Evolutionary conservation across 805 yeast species (phyloP).

Genomic region (Sungouiella blattae): DNA sequence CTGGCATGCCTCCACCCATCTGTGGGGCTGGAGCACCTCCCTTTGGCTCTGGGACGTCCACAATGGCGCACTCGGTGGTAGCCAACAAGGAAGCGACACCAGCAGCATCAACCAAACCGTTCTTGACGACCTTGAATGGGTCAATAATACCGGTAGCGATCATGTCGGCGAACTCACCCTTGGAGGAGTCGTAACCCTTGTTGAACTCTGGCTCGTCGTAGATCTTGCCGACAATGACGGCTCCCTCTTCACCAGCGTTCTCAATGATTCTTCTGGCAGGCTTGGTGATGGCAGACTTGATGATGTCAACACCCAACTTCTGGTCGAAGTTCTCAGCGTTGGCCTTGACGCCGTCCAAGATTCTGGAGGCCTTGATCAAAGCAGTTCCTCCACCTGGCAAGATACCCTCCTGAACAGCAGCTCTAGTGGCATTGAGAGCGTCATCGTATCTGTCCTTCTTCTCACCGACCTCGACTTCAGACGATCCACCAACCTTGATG

Average conservation of each 20-base stretch:
- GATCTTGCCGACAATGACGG: conserved; percentile 92
- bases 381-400: conserved; percentile 99
- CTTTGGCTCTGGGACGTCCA: conserved; percentile 86
- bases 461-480: conserved; percentile 98
- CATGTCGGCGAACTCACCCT: conserved; percentile 94
- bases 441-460: conserved; percentile 99
- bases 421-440: conserved; percentile 97
- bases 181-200: conserved; percentile 87
- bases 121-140: conserved; percentile 96
- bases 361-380: conserved; percentile 81
- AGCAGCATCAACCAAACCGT: conserved; percentile 92
- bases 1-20: conserved; percentile 31
- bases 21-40: conserved; percentile 50
- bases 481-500: conserved; percentile 93
- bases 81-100: conserved; percentile 97
- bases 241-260: conserved; percentile 97
- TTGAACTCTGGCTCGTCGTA: conserved; percentile 68
- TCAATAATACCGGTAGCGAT: conserved; percentile 95
- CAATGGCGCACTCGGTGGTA: conserved; percentile 97
- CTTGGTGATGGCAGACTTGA: conserved; percentile 86
- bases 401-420: conserved; percentile 98
- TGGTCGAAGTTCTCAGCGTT: conserved; percentile 83
- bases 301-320: conserved; percentile 91
- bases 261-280: conserved; percentile 95
- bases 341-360: conserved; percentile 66